A percentile compares a stretch with the other conserved stretches of the same genome.
Evolutionary conservation across 352 stramenopile genomes (phyloP).

Genomic region (Phytophthora citrophthora): DNA sequence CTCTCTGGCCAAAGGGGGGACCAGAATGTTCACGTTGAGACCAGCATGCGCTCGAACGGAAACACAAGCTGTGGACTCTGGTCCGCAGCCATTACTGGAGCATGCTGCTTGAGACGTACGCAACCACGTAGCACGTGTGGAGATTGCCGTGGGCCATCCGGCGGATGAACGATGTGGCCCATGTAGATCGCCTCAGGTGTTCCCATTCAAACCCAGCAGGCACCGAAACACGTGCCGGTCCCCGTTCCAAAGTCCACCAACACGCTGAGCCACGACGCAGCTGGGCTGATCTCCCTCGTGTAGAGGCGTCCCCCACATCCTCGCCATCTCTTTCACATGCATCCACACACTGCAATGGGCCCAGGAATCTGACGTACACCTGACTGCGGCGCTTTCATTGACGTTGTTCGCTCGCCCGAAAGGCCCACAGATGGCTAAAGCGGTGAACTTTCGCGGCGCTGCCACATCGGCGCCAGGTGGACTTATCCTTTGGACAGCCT

Average conservation of each 20-base stretch:
- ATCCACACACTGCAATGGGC: slow-evolving; percentile 23
- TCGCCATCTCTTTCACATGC: slow-evolving; percentile 31
- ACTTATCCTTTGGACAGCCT: slow-evolving; percentile 27
- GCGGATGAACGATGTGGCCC: slow-evolving; percentile 6
- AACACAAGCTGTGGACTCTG: slow-evolving; percentile 11
- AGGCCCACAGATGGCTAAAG: slow-evolving; percentile 13
- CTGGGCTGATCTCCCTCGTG: slow-evolving; percentile 19
- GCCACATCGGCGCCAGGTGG: slow-evolving; percentile 23
- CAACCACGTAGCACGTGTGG: slow-evolving; percentile 6
- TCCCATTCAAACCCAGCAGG: slow-evolving; percentile 13
- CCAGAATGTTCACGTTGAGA: slow-evolving; percentile 12
- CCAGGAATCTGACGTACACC: slow-evolving; percentile 19
- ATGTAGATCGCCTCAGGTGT: slow-evolving; percentile 22
- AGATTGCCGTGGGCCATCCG: slow-evolving; percentile 10
- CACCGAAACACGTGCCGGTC: slow-evolving; percentile 17
- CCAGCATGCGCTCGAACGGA: slow-evolving; percentile 7
- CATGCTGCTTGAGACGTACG: slow-evolving; percentile 7
- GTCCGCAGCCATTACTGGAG: slow-evolving; percentile 26
- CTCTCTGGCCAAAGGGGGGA: slow-evolving; percentile 18
- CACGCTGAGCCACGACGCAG: slow-evolving; percentile 19
- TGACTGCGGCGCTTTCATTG: slow-evolving; percentile 5
- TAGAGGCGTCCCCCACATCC: slow-evolving; percentile 26
- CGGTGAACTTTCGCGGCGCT: background rate
- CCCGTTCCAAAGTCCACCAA: slow-evolving; percentile 14
- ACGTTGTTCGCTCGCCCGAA: slow-evolving; percentile 6